A percentile compares a stretch with the other conserved stretches of the same genome.
Conservation (phyloP, 305 asterid species). For the Fraxinus xanthoxyloides region DNA sequence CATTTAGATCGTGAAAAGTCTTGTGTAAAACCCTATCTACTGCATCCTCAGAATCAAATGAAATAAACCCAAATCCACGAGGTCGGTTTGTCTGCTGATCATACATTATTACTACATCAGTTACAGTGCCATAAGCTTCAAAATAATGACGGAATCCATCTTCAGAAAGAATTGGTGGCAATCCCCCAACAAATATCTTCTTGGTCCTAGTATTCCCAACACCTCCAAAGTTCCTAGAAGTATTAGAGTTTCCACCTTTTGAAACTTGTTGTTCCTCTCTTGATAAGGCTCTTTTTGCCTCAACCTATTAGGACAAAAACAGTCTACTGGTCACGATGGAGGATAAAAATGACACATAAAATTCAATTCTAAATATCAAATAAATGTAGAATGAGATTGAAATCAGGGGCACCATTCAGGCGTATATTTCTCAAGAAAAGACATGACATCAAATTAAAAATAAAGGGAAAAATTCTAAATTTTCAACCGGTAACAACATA, state of each 20-base stretch:
- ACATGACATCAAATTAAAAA: not conserved
- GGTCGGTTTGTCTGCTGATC: not conserved
- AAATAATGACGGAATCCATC: slow-evolving; percentile 16
- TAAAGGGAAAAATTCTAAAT: not conserved
- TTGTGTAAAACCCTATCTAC: slow-evolving; percentile 9
- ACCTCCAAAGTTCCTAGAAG: slow-evolving; percentile 32
- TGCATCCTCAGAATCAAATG: slow-evolving; percentile 22
- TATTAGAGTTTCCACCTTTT: slow-evolving; percentile 35
- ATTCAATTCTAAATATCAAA: not conserved
- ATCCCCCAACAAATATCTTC: slow-evolving; percentile 31
- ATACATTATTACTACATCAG: slow-evolving; percentile 14
- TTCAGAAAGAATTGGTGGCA: slow-evolving; percentile 5
- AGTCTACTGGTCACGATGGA: not conserved
- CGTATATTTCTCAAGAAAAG: not conserved
- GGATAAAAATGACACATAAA: not conserved
- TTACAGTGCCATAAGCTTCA: slow-evolving; percentile 10
- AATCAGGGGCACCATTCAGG: not conserved
- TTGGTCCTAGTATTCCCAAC: slow-evolving; percentile 1
- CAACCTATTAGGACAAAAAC: slow-evolving; percentile 33
- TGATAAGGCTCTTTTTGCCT: slow-evolving; percentile 55
- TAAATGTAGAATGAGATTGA: not conserved
- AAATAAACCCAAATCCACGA: slow-evolving; percentile 30
- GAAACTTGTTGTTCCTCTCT: slow-evolving; percentile 54
- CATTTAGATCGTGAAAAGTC: not conserved
- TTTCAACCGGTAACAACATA: not conserved